Base-by-base conservation (phyloP, 2,329 filamentous ascomycete genomes). In the Thelonectria rubi region DNA sequence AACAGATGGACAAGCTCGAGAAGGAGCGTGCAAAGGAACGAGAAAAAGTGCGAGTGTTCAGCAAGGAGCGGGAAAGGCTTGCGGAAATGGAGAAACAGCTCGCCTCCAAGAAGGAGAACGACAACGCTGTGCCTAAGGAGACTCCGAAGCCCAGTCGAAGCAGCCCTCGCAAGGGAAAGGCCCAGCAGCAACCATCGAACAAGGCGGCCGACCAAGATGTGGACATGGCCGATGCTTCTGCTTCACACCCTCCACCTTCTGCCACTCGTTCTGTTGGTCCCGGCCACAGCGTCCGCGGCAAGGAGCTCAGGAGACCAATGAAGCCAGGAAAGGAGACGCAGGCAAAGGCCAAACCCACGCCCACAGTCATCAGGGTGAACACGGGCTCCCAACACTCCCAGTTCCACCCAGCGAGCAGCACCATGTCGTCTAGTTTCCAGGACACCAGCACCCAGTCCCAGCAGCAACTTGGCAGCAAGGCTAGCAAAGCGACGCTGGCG, bases 361-460 rank as follows among this genome's bases (percentile, higher is more conserved):
- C 78, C 1, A 92, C 91, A 3, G 86, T 90, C 59, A 93, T 91
- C 69, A 86, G 86, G 59, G 89, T 92, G 62, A 91, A 90, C 66
- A 88, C 87, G 54, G 84, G 85, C 20, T 89, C 87, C 10, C 87
- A 89, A 65, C 81, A 85, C 58, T 79, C 82, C 21, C 86, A 88
- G 59, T 84, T 85, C 62, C 84, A 88, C 55, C 84, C 86, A 11
- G 82, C 87, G 1, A 86, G 85, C 62, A 84, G 82, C 47, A 79
- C 83, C 14, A 76, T 88, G 39, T 82, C 88, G 4, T 83, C 88
- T 3, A 85, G 78, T 37, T 78, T 86, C 15, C 85, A 88, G 60
- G 90, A 79, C 5, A 78, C 72, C 65, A 65, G 42, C 46, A 65
- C 72, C n/a, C 72, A 73, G 66, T 80, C 72, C 65, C 84, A 72